Base-by-base conservation (phyloP, 805 yeast species). In the Yamadazyma olivae region DNA sequence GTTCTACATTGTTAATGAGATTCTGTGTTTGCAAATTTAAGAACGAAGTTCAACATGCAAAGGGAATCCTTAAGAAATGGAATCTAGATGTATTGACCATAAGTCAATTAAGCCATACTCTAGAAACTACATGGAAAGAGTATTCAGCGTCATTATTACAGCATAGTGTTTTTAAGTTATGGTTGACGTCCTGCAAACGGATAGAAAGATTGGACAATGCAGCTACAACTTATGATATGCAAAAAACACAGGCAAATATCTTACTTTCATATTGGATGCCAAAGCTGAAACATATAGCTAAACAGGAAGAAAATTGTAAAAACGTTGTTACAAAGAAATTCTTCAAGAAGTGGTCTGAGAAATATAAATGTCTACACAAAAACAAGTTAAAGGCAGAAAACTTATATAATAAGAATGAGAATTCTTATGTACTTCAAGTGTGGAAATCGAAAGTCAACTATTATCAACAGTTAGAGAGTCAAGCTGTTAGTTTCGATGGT, bases 1-100 rank as follows among this genome's bases (percentile, higher is more conserved):
- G n/a, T 3, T 37, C 50, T 21, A 55, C 68, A 0, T 34, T 63
- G 7, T 40, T 64, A 29, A 65, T 65, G 70, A 44, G 60, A 30
- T 41, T 49, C 6, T 51, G 66, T 6, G 37, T 50, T 2, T 25
- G 32, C 16, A 57, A 55, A 29, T 48, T 37, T 20, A 37, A 33
- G 13, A 25, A 35, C 10, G 31, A 36, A 3, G 3, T 9, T 15
- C 8, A 29, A 7, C 26, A 40, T 2, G 39, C 42, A 6, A 19
- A 21, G 9, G 28, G 26, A 1, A 27, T 33, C 1, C 25, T 56
- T 3, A 33, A 47, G 4, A 39, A 36, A n/a, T 63, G 67, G 68
- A 53, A 48, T 14, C 16, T 39, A 15, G 42, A 40, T 14, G 31
- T 43, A 6, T 30, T 44, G 17, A 26, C 28, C 3, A 33, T 42